Conservation (phyloP, 2,329 filamentous ascomycete species). For the Proliferodiscus dingleyae region DNA sequence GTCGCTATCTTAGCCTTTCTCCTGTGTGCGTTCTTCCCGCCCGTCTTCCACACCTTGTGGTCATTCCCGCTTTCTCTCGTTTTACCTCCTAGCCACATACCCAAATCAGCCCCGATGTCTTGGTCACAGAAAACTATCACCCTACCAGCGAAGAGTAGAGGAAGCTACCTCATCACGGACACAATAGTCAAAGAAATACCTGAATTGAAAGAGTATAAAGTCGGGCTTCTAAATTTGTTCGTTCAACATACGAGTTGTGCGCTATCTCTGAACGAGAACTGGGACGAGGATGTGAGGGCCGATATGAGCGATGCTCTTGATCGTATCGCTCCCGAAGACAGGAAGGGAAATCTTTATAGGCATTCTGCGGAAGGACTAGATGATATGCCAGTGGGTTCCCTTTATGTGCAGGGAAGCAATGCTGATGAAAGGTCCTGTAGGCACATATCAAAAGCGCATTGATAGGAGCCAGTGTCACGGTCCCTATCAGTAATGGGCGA, state of each 20-base stretch:
- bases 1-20: conserved; percentile 45
- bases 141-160: conserved; percentile 70
- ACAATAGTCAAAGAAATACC: conserved; percentile 66
- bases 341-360: conserved; percentile 70
- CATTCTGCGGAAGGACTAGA: conserved; percentile 85
- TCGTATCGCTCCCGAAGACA: conserved; percentile 79
- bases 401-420: neutral
- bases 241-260: conserved; percentile 94
- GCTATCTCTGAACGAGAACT: conserved; percentile 90
- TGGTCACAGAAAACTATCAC: conserved; percentile 85
- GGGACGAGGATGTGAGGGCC: conserved; percentile 74
- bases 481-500: conserved; percentile 84
- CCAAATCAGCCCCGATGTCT: conserved; percentile 43
- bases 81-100: conserved; percentile 29
- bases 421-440: conserved; percentile 34
- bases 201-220: conserved; percentile 77
- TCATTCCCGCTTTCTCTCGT: conserved; percentile 42
- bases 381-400: conserved; percentile 75
- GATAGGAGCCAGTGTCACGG: conserved; percentile 81
- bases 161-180: conserved; percentile 86
- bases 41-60: conserved; percentile 48
- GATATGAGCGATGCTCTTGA: conserved; percentile 93
- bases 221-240: conserved; percentile 83
- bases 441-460: conserved; percentile 92
- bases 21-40: conserved; percentile 48